Conservation (phyloP, 164 flowering plant genomes). For the Umbilicus rupestris region DNA sequence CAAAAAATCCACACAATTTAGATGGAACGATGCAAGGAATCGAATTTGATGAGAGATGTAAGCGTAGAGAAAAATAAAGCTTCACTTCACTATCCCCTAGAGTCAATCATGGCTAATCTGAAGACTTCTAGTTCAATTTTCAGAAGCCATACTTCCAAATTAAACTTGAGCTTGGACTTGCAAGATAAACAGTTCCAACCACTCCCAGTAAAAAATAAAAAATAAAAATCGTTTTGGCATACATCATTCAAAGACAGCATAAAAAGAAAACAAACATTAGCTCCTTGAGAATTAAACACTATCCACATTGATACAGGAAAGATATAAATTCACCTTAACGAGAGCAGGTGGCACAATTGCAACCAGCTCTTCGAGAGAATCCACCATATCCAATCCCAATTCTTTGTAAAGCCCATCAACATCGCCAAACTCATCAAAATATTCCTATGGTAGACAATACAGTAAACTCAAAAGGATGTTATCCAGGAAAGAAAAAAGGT, state of each 20-base stretch:
- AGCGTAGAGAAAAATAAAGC: too few species aligned
- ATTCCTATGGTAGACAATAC: constrained; percentile 42
- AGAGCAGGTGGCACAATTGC: constrained; percentile 68
- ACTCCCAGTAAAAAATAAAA: too few species aligned
- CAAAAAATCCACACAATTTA: not conserved
- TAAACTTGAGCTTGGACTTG: too few species aligned
- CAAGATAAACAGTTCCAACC: too few species aligned
- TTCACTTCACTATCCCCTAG: too few species aligned
- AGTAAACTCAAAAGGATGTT: not conserved
- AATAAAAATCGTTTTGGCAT: too few species aligned
- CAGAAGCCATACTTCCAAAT: too few species aligned
- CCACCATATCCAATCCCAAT: constrained; percentile 84
- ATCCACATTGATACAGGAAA: not conserved
- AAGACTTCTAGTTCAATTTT: constrained; percentile 1
- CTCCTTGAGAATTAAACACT: too few species aligned
- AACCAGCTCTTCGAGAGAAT: constrained; percentile 89
- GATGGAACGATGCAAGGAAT: too few species aligned
- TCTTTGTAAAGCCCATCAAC: constrained; percentile 86
- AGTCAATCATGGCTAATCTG: too few species aligned
- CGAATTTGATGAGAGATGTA: not conserved
- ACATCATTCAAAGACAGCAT: too few species aligned
- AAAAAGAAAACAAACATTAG: too few species aligned
- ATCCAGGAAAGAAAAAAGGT: not conserved
- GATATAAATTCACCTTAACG: constrained; percentile 53
- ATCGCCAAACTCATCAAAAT: constrained; percentile 91